Evolutionary conservation across 257 asterid genomes (phyloP).

Genomic region (Eustoma russellianum): DNA sequence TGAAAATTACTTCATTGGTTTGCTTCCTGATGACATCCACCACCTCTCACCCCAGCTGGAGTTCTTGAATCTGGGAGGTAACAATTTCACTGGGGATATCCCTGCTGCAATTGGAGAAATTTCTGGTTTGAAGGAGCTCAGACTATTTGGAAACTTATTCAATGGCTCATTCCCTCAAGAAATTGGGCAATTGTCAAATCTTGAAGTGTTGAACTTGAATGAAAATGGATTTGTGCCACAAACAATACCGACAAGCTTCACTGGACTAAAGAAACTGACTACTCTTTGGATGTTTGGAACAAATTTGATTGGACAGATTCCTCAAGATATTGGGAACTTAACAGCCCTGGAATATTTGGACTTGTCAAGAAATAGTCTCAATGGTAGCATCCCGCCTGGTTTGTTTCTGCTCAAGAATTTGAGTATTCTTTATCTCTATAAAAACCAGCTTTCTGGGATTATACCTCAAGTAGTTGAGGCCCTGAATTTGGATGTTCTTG

Average conservation of each 20-base stretch:
- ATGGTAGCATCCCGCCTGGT: slow-evolving; percentile 46
- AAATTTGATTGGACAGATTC: slow-evolving; percentile 58
- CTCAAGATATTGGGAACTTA: slow-evolving; percentile 48
- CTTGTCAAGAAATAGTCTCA: slow-evolving; percentile 41
- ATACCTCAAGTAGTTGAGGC: slow-evolving; percentile 48
- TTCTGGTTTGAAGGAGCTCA: slow-evolving; percentile 27
- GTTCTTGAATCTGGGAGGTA: slow-evolving; percentile 28
- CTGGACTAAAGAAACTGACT: slow-evolving; percentile 43
- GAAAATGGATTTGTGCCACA: slow-evolving; percentile 43
- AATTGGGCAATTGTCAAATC: slow-evolving; percentile 44
- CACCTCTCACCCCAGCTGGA: slow-evolving; percentile 34
- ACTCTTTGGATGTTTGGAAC: slow-evolving; percentile 31
- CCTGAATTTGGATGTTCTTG: slow-evolving; percentile 35
- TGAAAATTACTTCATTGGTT: slow-evolving; percentile 36
- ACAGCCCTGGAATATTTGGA: slow-evolving; percentile 47
- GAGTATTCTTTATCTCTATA: slow-evolving; percentile 18
- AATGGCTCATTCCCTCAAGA: slow-evolving; percentile 51
- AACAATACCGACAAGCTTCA: slow-evolving; percentile 45
- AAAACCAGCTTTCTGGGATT: slow-evolving; percentile 45
- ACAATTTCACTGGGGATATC: slow-evolving; percentile 53
- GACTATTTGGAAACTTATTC: slow-evolving; percentile 24
- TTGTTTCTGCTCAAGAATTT: slow-evolving; percentile 52
- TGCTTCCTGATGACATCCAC: slow-evolving; percentile 40
- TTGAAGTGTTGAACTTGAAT: slow-evolving; percentile 37
- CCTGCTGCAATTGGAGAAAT: slow-evolving; percentile 54